Base-by-base conservation (phyloP, 2,329 filamentous ascomycete species). In the Ophiocordyceps sinensis region DNA sequence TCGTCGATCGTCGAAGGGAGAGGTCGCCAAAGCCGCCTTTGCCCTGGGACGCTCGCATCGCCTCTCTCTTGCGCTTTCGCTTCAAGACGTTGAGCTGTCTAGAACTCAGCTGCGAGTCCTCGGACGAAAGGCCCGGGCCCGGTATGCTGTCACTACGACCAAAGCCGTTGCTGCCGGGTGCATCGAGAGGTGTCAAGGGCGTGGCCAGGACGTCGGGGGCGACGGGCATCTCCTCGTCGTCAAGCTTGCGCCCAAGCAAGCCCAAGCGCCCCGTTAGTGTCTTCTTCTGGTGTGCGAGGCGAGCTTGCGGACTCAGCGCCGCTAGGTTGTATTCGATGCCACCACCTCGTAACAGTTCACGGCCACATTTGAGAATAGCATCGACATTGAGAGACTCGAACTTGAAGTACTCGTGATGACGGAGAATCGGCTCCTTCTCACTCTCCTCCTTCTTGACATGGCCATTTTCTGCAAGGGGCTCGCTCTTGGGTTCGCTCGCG, bases 71-170 rank as follows among this genome's bases (percentile, higher is more conserved):
- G 36, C 87, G 79, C 58, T 96, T 95, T 36, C 91, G 77, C 61
- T 96, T 96, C 10, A 98, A 66, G 40, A 91, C 85, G 54, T 98
- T 98, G 17, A 95, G 75, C 54, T 98, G 91, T 35, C 91, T 78
- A 45, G 91, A 89, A 64, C 91, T 96, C 40, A 98, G 69, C 3
- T 79, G 79, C 4, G 73, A 63, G 53, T 86, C 83, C 47, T 85
- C 83, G 3, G 68, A 50, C 36, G 62, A 51, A 43, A 65, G 66
- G 19, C 55, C 55, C 23, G 67, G 61, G 26, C 55, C 56, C 37
- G 58, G 41, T n/a, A 59, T 45, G 41, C 59, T 59, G 21, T 68
- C 66, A 36, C 51, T 51, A n/a, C 54, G 55, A 13, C 38, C 41
- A n/a, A 54, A 43, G 13, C 56, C 55, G 29, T 58, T 56, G 13